phyloP scores from a whole-genome alignment of 345 rosid genomes.

The Turritis glabra region DNA sequence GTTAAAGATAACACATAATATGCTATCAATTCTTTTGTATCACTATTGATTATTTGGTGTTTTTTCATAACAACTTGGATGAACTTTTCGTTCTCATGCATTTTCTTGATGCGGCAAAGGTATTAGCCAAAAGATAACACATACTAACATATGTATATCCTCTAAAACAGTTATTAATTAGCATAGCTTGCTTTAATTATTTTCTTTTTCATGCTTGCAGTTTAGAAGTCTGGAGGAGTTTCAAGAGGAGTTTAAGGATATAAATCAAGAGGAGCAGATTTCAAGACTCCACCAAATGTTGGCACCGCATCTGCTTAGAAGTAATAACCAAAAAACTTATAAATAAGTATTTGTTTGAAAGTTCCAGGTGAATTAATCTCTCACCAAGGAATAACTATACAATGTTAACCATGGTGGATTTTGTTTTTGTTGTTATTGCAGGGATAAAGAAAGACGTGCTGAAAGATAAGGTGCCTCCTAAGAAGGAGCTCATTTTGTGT shows the following conservation, averaged over 20 bases:
- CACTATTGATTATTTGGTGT: slow-evolving; percentile 24
- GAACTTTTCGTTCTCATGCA: slow-evolving; percentile 98
- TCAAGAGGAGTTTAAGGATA: slow-evolving; percentile 80
- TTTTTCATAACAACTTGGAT: slow-evolving; percentile 86
- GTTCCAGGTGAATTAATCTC: background rate
- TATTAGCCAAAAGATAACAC: slow-evolving; percentile 33
- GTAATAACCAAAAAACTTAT: slow-evolving; percentile 48
- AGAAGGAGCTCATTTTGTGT: slow-evolving; percentile 90
- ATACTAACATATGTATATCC: background rate
- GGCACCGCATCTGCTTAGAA: slow-evolving; percentile 88
- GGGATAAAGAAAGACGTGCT: slow-evolving; percentile 92
- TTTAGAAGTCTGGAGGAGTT: slow-evolving; percentile 86
- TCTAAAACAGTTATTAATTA: background rate
- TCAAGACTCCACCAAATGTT: slow-evolving; percentile 83
- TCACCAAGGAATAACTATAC: background rate
- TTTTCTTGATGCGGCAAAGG: slow-evolving; percentile 96
- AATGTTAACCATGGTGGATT: background rate
- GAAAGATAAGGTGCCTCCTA: slow-evolving; percentile 73
- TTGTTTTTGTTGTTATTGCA: slow-evolving; percentile 40
- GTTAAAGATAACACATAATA: too few species aligned
- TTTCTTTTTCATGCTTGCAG: slow-evolving; percentile 47
- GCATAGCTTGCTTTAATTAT: background rate
- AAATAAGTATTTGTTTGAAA: slow-evolving; percentile 15
- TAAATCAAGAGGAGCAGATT: slow-evolving; percentile 87
- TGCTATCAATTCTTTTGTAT: background rate